Base-by-base conservation (phyloP, 1,284 basidiomycete genomes). In the Apiotrichum domesticum region DNA sequence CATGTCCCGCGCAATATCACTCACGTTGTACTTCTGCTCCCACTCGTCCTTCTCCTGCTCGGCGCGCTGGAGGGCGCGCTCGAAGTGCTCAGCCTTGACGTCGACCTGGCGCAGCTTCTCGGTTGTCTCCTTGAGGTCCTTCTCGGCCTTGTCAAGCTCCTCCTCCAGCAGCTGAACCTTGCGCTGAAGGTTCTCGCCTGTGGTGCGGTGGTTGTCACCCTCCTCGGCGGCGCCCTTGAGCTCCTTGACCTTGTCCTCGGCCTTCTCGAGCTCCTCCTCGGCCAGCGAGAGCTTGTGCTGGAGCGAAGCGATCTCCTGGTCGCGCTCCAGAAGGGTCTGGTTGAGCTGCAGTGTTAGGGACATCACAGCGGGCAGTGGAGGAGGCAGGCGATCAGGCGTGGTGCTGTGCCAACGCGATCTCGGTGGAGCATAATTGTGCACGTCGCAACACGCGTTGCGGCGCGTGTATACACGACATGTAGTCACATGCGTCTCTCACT, bases 41-140 rank as follows among this genome's bases (percentile, higher is more conserved):
- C 88, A 92, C 53, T 78, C 74, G 74, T 97, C 94, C 59, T 93
- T 86, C 78, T 99, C 96, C 74, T 90, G 86, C 77, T 98, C 94
- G 58, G 85, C 80, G 54, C 88, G 84, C 66, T 85, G 82, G 29
- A 97, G 85, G 73, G 96, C 90, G 55, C 94, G 85, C 79, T 98
- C 95, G 77, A 93, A 96, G 81, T 98, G 92, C 78, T 99, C 96
- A 29, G 96, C 94, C 81, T 98, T 98, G 78, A 98, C 88, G 75
- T 99, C 96, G 57, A 95, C 91, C 76, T 97, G 92, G 66, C 96
- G 84, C 67, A 99, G 83, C 95, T 95, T 97, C 79, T 98, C 96
- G 35, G 90, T 88, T 2, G 91, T 93, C 73, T 98, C 95, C 79
- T 95, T 94, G 64, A 93, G 81, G 74, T 94, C 95, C 85, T 93